Evolutionary conservation across 2,329 filamentous ascomycete genomes (phyloP), one percentile per base, ranked within the genome.

Genomic region (Venturia carpophila): DNA sequence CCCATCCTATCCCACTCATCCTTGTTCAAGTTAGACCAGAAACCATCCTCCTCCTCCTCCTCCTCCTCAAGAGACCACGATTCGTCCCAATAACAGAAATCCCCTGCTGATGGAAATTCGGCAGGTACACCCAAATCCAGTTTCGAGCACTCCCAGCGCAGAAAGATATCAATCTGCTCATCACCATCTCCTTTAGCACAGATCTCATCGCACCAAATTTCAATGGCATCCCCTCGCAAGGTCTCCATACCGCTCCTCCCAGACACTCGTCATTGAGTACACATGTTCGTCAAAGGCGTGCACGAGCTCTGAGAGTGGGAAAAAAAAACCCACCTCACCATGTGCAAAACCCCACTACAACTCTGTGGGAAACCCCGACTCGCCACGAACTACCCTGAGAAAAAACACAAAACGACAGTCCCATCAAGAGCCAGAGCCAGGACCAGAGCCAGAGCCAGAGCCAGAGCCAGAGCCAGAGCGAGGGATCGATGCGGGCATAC

Each of bases 231-330:
- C 83, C 96, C 52, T 89, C 86, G 66, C 90, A 96, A 75, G 92
- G 92, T 68, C 83, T 96, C 7, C 88, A 91, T n/a, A 96, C 96
- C 69, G 92, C 92, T 7, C 92, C 92, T 0, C 88, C 88, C 0
- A 95, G 74, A 91, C 91, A 0, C 92, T 91, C 0, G 86, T 86
- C 0, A 83, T 81, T 5, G 90, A 90, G 1, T 92, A 93, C 78
- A 93, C 78, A 93, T 93, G 89, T 96, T 95, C 69, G 91, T 45
- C n/a, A 66, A 67, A 37, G 66, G 66, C 10, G 87, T 94, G 52
- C 71, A 90, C 90, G 80, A 88, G 86, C 0, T 88, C 84, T 73
- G 96, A 95, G 76, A 91, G 88, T 1, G n/a, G n/a, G n/a, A n/a
- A n/a, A n/a, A n/a, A n/a, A n/a, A n/a, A n/a, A n/a, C n/a, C n/a